phyloP scores from a whole-genome alignment of 148 eudicot genomes.

The Camellia granthamiana region DNA sequence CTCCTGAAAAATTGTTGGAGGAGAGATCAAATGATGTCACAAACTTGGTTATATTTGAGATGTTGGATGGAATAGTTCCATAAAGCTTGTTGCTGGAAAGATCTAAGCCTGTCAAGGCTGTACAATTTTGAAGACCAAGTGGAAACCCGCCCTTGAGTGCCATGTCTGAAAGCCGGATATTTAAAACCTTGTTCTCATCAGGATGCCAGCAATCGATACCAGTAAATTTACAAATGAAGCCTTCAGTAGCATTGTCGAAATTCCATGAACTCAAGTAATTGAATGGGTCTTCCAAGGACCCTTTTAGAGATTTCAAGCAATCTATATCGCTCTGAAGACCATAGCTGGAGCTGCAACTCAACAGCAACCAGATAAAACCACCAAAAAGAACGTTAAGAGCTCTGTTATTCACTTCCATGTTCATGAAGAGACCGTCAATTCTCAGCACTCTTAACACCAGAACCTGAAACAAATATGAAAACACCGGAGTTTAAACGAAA shows the following conservation, averaged over 20 bases:
- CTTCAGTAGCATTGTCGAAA: conserved; percentile 43
- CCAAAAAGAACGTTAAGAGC: conserved; percentile 7
- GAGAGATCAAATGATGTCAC: conserved; percentile 49
- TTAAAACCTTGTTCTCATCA: conserved; percentile 45
- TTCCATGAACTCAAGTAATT: conserved; percentile 45
- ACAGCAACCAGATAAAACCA: conserved; percentile 20
- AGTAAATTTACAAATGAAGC: conserved; percentile 46
- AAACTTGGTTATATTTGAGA: conserved; percentile 27
- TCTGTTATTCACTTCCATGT: conserved; percentile 13
- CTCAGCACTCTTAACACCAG: background rate
- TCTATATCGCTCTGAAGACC: conserved; percentile 32
- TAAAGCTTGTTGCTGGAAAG: conserved; percentile 44
- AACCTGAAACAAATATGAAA: conserved; percentile 6
- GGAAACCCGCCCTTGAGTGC: conserved; percentile 56
- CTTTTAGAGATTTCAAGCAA: conserved; percentile 51
- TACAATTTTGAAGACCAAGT: conserved; percentile 38
- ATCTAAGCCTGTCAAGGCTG: conserved; percentile 38
- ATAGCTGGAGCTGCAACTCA: conserved; percentile 18
- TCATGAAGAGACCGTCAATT: conserved; percentile 8
- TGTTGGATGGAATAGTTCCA: conserved; percentile 40
- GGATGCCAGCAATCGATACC: conserved; percentile 63
- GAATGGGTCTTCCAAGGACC: conserved; percentile 42
- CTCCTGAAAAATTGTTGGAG: conserved; percentile 49
- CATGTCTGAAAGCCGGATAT: conserved; percentile 39
- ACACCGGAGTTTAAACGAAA: background rate